These are phyloP conservation scores for Aspergillus sp. DNA, from an alignment of 2,329 filamentous ascomycete species.

Conservation along the genomic window DNA sequence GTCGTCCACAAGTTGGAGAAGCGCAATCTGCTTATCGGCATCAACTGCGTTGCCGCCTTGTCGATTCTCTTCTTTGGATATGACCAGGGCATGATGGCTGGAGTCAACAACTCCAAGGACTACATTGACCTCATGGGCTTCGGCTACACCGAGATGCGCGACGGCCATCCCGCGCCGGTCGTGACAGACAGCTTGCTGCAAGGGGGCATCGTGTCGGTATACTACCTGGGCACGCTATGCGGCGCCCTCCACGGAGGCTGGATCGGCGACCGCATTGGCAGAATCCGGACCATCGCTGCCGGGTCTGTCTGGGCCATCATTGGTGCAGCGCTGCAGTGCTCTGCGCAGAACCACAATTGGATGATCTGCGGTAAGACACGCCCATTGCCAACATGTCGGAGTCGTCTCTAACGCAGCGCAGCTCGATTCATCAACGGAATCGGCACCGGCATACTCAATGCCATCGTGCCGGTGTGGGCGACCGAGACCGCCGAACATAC, in stretches of 20 bases:
- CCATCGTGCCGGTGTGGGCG: constrained; percentile 69
- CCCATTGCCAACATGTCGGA: background rate
- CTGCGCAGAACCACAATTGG: constrained; percentile 64
- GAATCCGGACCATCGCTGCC: constrained; percentile 62
- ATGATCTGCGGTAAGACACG: constrained; percentile 62
- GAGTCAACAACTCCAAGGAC: constrained; percentile 63
- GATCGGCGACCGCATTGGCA: constrained; percentile 61
- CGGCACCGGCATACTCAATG: constrained; percentile 68
- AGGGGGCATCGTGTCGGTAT: constrained; percentile 60
- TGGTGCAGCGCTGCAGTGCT: constrained; percentile 63
- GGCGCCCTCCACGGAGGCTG: constrained; percentile 63
- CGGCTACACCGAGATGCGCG: constrained; percentile 54
- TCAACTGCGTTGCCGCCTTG: constrained; percentile 62
- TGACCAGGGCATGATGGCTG: constrained; percentile 57
- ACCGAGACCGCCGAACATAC: constrained; percentile 68
- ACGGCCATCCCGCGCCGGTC: constrained; percentile 47
- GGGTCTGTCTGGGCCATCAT: constrained; percentile 58
- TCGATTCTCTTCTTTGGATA: constrained; percentile 69
- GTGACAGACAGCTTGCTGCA: constrained; percentile 60
- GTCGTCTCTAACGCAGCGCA: constrained; percentile 11
- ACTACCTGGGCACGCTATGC: constrained; percentile 61
- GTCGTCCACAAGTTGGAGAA: constrained; percentile 57
- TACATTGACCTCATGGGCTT: constrained; percentile 66
- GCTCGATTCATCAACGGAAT: constrained; percentile 62
- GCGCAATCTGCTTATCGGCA: constrained; percentile 54